Percentiles rank a stretch among this genome's conserved stretches.
Conservation (phyloP, 176 grass and related monocot genomes). For the Oryza glumipatula region DNA sequence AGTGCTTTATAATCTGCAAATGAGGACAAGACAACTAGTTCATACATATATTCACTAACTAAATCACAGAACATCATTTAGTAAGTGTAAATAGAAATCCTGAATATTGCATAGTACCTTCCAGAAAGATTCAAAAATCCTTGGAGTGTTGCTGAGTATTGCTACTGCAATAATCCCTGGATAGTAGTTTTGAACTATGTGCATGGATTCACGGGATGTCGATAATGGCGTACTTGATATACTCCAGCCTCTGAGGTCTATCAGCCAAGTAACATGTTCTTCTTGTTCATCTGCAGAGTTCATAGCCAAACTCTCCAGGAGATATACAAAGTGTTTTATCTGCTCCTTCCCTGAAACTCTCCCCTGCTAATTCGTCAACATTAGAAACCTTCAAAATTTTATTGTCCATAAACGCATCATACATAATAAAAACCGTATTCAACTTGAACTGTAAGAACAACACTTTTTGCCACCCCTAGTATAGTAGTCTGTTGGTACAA, state of each 20-base stretch:
- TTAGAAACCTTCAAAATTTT: not conserved
- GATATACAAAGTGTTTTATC: not conserved
- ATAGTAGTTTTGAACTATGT: conserved; percentile 54
- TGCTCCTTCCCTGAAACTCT: conserved; percentile 36
- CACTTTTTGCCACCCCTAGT: too few species aligned
- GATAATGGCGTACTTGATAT: conserved; percentile 34
- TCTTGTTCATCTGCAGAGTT: conserved; percentile 22
- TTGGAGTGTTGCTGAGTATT: conserved; percentile 44
- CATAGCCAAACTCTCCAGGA: too few species aligned
- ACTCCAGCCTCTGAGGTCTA: conserved; percentile 44
- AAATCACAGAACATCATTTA: not conserved
- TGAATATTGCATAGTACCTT: conserved; percentile 33
- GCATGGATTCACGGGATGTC: conserved; percentile 35
- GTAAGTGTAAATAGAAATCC: not conserved
- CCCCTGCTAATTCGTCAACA: conserved; percentile 30
- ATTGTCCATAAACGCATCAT: not conserved
- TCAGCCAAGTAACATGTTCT: conserved; percentile 44
- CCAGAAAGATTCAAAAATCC: conserved; percentile 61
- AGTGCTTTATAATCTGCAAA: conserved; percentile 48
- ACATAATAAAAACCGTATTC: not conserved
- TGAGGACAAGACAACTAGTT: not conserved
- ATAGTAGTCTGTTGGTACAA: too few species aligned
- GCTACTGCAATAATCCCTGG: conserved; percentile 47
- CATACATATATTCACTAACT: not conserved
- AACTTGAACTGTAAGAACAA: not conserved